phyloP scores from a whole-genome alignment of 805 yeast species.

The Kazachstania martiniae region DNA sequence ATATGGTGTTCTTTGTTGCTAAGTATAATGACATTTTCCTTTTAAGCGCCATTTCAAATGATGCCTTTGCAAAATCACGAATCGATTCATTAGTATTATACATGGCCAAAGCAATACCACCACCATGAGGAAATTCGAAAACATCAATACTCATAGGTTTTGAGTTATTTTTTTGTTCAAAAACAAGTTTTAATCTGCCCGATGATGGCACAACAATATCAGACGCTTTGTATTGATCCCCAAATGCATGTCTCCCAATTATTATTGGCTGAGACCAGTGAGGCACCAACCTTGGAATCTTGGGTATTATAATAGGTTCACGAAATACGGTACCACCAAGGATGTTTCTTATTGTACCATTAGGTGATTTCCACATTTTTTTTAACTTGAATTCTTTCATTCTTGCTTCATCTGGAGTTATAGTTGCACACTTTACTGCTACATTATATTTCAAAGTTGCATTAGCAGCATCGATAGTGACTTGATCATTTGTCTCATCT shows the following conservation, averaged over 20 bases:
- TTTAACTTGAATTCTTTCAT: conserved; percentile 83
- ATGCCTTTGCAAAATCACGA: conserved; percentile 80
- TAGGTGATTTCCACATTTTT: conserved; percentile 96
- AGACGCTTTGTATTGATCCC: conserved; percentile 92
- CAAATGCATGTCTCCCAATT: conserved; percentile 95
- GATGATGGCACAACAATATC: conserved; percentile 64
- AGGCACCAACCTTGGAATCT: conserved; percentile 78
- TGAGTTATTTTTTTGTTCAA: conserved; percentile 62
- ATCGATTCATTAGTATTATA: conserved; percentile 91
- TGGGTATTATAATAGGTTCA: conserved; percentile 86
- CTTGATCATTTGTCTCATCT: conserved; percentile 78
- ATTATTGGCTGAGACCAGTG: conserved; percentile 93
- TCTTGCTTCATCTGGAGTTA: conserved; percentile 92
- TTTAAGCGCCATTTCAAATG: conserved; percentile 76
- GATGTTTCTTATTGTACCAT: conserved; percentile 92
- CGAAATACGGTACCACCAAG: conserved; percentile 94
- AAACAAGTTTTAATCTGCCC: conserved; percentile 67
- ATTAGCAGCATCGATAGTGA: conserved; percentile 78
- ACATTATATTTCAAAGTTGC: conserved; percentile 84
- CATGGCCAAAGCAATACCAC: conserved; percentile 75
- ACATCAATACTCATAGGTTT: conserved; percentile 26
- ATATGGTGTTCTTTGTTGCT: conserved; percentile 88
- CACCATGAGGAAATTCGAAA: conserved; percentile 40
- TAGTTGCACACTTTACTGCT: conserved; percentile 94
- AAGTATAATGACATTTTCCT: conserved; percentile 71